phyloP scores from a whole-genome alignment of 495 filamentous ascomycete species.

The Penicillium bialowiezense region DNA sequence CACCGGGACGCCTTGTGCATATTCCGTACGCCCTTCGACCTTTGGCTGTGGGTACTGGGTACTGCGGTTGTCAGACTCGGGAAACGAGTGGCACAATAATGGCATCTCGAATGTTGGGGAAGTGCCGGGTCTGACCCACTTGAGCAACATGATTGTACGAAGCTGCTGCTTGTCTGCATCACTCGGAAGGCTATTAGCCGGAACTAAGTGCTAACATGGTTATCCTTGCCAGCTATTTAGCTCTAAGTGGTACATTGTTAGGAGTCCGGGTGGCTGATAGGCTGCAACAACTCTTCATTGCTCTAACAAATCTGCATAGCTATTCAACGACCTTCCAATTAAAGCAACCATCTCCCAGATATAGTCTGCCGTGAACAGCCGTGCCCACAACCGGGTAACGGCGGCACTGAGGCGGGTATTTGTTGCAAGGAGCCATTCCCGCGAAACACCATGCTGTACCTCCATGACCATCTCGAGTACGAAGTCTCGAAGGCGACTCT shows the following conservation, averaged over 20 bases:
- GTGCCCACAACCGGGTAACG: constrained; percentile 64
- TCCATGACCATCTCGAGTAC: constrained; percentile 68
- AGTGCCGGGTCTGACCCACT: not conserved
- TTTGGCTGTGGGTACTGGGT: not conserved
- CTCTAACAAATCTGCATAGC: constrained; percentile 64
- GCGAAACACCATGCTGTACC: constrained; percentile 53
- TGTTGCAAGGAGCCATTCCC: constrained; percentile 48
- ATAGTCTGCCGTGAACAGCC: constrained; percentile 64
- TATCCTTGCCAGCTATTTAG: not conserved
- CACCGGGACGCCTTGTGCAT: not conserved
- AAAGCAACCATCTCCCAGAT: constrained; percentile 66
- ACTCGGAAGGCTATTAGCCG: not conserved
- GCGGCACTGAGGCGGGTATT: constrained; percentile 59
- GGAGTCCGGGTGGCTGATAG: too few species aligned
- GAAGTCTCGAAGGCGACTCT: constrained; percentile 57
- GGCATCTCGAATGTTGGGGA: not conserved
- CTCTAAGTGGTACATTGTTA: not conserved
- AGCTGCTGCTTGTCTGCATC: not conserved
- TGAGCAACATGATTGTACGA: not conserved
- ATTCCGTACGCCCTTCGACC: not conserved
- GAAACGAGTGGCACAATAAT: not conserved
- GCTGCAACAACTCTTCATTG: not conserved
- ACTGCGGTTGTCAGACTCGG: not conserved
- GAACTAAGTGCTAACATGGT: not conserved
- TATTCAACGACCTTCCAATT: constrained; percentile 59